These are phyloP conservation scores for Mycena galopus DNA, from an alignment of 768 basidiomycete genomes.

Conservation along the genomic window DNA sequence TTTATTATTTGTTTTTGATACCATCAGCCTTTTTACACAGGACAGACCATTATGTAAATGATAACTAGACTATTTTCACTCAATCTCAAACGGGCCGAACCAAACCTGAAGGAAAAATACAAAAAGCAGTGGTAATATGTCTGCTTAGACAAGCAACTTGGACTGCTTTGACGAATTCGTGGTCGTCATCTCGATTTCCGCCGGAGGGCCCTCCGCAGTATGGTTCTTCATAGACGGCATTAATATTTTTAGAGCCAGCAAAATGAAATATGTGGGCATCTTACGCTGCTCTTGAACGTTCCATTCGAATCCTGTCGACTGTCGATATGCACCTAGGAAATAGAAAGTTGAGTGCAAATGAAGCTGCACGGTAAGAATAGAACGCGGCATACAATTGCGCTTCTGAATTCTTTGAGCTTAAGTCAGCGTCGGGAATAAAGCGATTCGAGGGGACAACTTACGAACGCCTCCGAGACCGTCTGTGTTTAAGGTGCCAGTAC, in stretches of 20 bases:
- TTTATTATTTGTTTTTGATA: neutral
- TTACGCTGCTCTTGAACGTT: neutral
- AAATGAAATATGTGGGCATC: neutral
- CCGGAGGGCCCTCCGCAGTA: neutral
- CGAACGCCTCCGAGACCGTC: neutral
- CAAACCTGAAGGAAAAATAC: neutral
- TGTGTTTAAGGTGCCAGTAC: neutral
- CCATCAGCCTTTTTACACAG: neutral
- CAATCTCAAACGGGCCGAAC: neutral
- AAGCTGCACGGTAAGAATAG: neutral
- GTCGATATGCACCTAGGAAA: neutral
- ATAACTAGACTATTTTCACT: neutral
- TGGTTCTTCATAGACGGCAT: neutral
- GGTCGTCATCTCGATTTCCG: neutral
- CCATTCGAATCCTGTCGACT: neutral
- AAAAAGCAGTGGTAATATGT: neutral
- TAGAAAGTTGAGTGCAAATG: neutral
- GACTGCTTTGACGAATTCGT: neutral
- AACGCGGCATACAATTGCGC: slow-evolving; percentile 1
- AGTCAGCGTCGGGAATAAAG: neutral
- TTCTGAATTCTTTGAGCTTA: neutral
- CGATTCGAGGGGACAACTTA: neutral
- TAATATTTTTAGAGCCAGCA: neutral
- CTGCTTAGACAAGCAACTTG: neutral
- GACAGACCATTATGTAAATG: neutral